These are phyloP conservation scores for Fremontodendron californicum DNA, from an alignment of 345 rosid genomes.

Conservation along the genomic window DNA sequence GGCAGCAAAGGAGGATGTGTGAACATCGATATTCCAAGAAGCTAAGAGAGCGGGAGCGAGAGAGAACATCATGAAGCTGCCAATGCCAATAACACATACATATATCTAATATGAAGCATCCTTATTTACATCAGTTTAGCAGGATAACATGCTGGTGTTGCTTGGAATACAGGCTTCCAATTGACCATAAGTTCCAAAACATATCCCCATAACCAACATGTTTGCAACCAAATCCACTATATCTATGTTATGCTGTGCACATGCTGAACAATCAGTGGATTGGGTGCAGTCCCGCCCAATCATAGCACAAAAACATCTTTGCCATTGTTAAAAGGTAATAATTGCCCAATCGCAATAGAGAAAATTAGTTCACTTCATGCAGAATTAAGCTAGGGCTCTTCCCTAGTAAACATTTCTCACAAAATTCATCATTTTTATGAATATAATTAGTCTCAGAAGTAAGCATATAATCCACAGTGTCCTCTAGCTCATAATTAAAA, in stretches of 20 bases:
- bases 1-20: background rate
- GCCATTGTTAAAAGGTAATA: background rate
- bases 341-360: background rate
- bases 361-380: background rate
- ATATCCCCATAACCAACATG: background rate
- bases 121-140: background rate
- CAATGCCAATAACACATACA: background rate
- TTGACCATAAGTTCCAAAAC: background rate
- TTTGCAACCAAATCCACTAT: background rate
- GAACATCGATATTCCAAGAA: background rate
- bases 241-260: background rate
- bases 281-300: background rate
- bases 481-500: background rate
- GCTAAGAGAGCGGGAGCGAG: background rate
- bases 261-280: background rate
- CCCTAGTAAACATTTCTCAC: background rate
- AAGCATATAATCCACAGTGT: background rate
- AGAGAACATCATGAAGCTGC: background rate
- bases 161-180: background rate
- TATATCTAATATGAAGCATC: background rate
- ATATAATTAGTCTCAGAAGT: background rate
- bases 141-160: background rate
- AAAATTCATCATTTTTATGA: background rate
- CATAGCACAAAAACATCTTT: background rate
- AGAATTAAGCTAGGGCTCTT: background rate